Evolutionary conservation across 1,139 yeast genomes (phyloP), one percentile per base, ranked within the genome.

Genomic region (Ogataea hybrid): DNA sequence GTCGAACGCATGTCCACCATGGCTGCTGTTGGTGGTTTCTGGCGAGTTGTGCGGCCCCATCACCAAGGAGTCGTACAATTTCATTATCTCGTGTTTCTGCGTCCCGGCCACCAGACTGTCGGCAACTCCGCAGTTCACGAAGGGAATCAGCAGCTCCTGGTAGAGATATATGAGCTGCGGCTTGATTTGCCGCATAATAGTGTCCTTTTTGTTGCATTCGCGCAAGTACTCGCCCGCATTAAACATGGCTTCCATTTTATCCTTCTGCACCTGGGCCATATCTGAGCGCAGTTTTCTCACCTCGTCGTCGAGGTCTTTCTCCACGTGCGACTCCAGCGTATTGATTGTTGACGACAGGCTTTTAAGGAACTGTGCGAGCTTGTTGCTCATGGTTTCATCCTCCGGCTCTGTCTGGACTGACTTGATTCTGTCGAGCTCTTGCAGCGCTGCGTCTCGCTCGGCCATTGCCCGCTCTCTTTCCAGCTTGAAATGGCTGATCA

Each of bases 71-170:
- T 35, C 29, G 25, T 41, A 27, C 12, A 22, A 20, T n/a, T 21
- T 8, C 12, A 39, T 29, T 25, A 46, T 38, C 22, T 37, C 34
- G 20, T 22, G 8, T 5, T 31, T 32, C n/a, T 27, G 25, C 20
- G 18, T 10, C 5, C 39, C 22, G 28, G 33, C 17, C 6, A 18
- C 25, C 15, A 29, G 31, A 7, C 25, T 21, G 32, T 30, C 36
- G 12, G 31, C 33, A 21, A 18, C 32, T 11, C 32, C 30, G 38
- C 46, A 46, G 20, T 38, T 38, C 20, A 43, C 31, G 22, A 46
- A 46, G 7, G 49, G 49, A 18, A 46, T 33, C 37, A 46, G 30
- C 21, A 46, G 43, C 25, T 43, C 41, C 28, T 46, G 44, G 32
- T 46, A 46, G 6, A 46, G 23, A 23, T 16, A 37, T 7, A 38